Percentiles rank a stretch among this genome's conserved stretches.
These are phyloP conservation scores for Cicer yamashitae DNA, from an alignment of 306 rosid species.

Conservation along the genomic window DNA sequence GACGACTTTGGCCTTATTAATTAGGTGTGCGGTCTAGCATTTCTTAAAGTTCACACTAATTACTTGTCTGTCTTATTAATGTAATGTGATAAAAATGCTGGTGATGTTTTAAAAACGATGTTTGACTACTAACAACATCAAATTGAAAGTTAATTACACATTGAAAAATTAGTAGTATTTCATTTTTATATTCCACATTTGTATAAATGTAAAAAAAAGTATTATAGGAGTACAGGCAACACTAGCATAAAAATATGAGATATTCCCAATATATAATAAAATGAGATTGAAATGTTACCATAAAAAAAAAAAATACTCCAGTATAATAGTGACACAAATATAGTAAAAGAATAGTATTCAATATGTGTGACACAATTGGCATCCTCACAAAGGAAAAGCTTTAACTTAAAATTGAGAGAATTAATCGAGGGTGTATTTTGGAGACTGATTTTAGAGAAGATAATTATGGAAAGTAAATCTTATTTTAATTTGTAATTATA, in stretches of 20 bases:
- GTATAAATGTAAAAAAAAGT: neutral
- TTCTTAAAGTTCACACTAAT: constrained; percentile 48
- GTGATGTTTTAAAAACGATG: constrained; percentile 38
- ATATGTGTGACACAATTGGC: neutral
- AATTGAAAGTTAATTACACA: neutral
- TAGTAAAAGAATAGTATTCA: neutral
- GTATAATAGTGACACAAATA: too few species aligned
- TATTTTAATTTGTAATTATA: too few species aligned
- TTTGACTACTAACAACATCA: constrained; percentile 43
- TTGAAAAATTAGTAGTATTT: neutral
- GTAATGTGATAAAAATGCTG: too few species aligned
- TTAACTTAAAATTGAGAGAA: too few species aligned
- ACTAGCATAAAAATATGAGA: neutral
- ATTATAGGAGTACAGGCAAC: neutral
- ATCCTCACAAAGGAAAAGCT: too few species aligned
- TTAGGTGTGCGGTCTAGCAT: constrained; percentile 43
- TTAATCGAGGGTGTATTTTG: too few species aligned
- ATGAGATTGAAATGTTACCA: too few species aligned
- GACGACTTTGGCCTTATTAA: constrained; percentile 31
- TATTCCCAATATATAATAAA: neutral
- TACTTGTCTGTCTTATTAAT: constrained; percentile 27
- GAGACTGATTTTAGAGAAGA: too few species aligned
- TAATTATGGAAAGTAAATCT: too few species aligned
- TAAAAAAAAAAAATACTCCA: too few species aligned
- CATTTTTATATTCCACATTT: neutral